Conservation (phyloP, 1,284 basidiomycete genomes). For the Athelia psychrophila region DNA sequence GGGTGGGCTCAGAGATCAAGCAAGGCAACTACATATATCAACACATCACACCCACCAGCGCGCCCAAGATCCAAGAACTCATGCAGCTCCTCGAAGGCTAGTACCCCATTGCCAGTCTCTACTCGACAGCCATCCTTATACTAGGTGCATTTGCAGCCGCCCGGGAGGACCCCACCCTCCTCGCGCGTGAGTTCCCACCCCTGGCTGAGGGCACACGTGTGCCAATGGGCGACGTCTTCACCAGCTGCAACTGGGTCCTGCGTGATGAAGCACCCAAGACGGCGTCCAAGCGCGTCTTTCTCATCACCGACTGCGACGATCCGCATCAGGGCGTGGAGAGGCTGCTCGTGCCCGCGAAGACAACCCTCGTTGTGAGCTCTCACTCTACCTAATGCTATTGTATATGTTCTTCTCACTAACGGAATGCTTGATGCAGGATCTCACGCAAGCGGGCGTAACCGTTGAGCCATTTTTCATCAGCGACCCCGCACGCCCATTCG, state of each 20-base stretch:
- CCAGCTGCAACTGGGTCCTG: constrained; percentile 83
- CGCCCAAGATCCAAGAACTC: constrained; percentile 76
- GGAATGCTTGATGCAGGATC: constrained; percentile 66
- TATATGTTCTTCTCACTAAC: constrained; percentile 11
- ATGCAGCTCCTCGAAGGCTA: constrained; percentile 70
- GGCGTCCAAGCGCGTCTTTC: constrained; percentile 87
- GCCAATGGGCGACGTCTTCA: constrained; percentile 83
- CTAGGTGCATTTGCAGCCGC: constrained; percentile 43
- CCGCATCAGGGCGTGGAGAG: constrained; percentile 42
- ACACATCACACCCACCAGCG: constrained; percentile 73
- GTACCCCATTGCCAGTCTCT: constrained; percentile 12
- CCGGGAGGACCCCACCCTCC: constrained; percentile 51
- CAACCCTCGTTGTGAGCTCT: constrained; percentile 58
- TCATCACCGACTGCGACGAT: constrained; percentile 89
- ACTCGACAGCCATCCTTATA: neutral
- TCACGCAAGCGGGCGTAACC: constrained; percentile 76
- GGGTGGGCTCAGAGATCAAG: constrained; percentile 64
- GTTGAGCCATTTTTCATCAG: constrained; percentile 94
- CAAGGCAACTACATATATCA: constrained; percentile 75
- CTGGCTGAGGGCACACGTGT: constrained; percentile 45
- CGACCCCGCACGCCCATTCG: constrained; percentile 66
- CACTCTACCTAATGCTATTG: neutral
- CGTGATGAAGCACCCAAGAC: constrained; percentile 83
- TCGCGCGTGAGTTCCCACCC: constrained; percentile 62
- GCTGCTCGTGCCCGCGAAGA: constrained; percentile 62